Evolutionary conservation across 768 basidiomycete genomes (phyloP), one percentile per base, ranked within the genome.

Genomic region (Clitopilus passeckerianus): DNA sequence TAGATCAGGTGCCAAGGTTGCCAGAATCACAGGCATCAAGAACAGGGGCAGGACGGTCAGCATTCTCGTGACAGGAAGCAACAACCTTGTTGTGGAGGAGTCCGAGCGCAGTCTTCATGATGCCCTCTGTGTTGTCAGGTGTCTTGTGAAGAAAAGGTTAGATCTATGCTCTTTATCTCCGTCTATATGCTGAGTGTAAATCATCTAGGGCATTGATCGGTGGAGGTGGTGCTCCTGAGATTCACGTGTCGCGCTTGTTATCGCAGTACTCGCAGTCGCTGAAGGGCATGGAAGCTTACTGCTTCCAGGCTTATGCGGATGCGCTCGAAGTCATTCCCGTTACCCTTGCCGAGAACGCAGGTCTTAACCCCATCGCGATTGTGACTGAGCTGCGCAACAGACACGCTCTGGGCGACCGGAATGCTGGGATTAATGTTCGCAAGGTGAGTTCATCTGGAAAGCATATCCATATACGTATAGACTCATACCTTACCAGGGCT

Each of bases 281-380:
- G 61, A 96, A 90, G 73, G 96, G 97, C 54, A 98, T 98, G 90
- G 95, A 98, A 73, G 93, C 96, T 8, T 98, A 98, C 74, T 98
- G 97, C 74, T 97, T 98, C 86, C 93, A 97, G 67, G 95, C 95
- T 3, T 99, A 94, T 68, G 95, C 97, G 27, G 96, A 98, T 67
- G 95, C 97, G 1, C 82, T 99, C 54, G 97, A 98, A 73, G 91
- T 98, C 62, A 98, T 99, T 62, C 97, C 97, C 4, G 96, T 90
- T 1, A 99, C 97, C 0, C 80, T 99, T 20, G 97, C 97, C 23
- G 97, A 99, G 76, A 99, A 99, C 70, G 97, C 97, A 22, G 97
- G 97, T 44, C 80, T 99, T 59, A 97, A 98, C 74, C 94, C 97
- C 6, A 98, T 99, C 64, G 89, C 93, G 6, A 98, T 99, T 70